A percentile compares a stretch with the other conserved stretches of the same genome.
These are phyloP conservation scores for Chlorencoelia australis DNA, from an alignment of 2,329 filamentous ascomycete genomes.

Conservation along the genomic window DNA sequence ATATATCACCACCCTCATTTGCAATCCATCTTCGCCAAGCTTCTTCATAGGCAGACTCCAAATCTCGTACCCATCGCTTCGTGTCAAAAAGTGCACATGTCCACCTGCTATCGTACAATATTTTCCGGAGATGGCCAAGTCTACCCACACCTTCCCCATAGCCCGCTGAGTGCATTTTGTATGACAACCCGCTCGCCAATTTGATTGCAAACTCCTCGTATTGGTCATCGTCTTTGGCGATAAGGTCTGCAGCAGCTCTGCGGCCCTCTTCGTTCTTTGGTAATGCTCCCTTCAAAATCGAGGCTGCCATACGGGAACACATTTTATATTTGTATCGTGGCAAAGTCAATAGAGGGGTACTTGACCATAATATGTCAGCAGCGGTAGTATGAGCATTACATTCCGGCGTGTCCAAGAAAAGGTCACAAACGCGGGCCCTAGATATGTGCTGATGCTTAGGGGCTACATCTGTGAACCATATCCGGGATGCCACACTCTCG, in stretches of 20 bases:
- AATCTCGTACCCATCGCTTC: conserved; percentile 75
- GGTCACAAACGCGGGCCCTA: conserved; percentile 79
- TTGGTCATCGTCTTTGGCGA: conserved; percentile 65
- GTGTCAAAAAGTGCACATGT: conserved; percentile 86
- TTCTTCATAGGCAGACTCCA: conserved; percentile 80
- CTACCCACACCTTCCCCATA: conserved; percentile 53
- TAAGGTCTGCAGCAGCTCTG: conserved; percentile 62
- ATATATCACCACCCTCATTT: conserved; percentile 87
- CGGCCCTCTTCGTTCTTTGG: conserved; percentile 61
- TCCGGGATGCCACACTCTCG: conserved; percentile 70
- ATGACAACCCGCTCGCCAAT: conserved; percentile 54
- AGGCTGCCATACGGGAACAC: conserved; percentile 97
- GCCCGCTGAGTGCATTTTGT: conserved; percentile 35
- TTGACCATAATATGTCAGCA: conserved; percentile 92
- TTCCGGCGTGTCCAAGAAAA: conserved; percentile 94
- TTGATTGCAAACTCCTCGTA: conserved; percentile 72
- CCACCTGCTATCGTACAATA: conserved; percentile 80
- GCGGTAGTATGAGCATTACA: conserved; percentile 98
- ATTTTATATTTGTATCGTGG: conserved; percentile 96
- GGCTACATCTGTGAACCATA: conserved; percentile 93
- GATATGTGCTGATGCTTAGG: conserved; percentile 92
- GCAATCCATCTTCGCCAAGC: conserved; percentile 84
- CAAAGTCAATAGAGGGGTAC: conserved; percentile 81
- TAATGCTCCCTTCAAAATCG: conserved; percentile 81
- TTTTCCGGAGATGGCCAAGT: conserved; percentile 65